Evolutionary conservation across 2,329 filamentous ascomycete species (phyloP).

Genomic region (Incumbomyces lentus): DNA sequence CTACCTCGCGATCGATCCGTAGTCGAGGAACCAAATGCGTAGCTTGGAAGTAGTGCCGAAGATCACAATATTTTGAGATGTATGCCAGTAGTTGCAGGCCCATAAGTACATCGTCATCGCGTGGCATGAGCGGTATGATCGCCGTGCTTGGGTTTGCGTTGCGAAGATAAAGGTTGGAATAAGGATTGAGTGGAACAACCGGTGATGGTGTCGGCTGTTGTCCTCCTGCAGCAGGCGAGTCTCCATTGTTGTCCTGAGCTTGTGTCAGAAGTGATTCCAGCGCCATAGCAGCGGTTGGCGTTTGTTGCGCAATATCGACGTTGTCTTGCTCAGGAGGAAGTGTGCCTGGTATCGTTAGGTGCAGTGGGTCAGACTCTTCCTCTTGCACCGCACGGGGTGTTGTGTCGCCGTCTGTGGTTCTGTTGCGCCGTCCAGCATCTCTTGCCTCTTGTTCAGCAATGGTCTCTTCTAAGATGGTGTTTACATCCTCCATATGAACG

Average conservation of each 20-base stretch:
- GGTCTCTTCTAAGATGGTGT: constrained; percentile 52
- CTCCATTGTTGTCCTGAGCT: constrained; percentile 56
- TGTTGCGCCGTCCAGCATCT: constrained; percentile 26
- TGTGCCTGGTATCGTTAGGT: constrained; percentile 61
- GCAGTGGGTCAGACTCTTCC: constrained; percentile 68
- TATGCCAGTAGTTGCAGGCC: constrained; percentile 93
- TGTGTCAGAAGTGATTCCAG: constrained; percentile 60
- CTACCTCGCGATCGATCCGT: constrained; percentile 77
- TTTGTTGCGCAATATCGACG: constrained; percentile 87
- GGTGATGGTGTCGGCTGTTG: constrained; percentile 59
- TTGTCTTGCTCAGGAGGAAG: constrained; percentile 78
- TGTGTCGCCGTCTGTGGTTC: neutral
- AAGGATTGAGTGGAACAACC: constrained; percentile 57
- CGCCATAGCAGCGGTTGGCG: constrained; percentile 73
- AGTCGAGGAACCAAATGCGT: constrained; percentile 88
- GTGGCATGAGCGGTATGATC: constrained; percentile 80
- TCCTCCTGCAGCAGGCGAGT: constrained; percentile 62
- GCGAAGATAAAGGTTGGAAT: constrained; percentile 71
- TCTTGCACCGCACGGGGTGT: constrained; percentile 76
- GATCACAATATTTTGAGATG: constrained; percentile 96
- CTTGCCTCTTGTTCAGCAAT: constrained; percentile 54
- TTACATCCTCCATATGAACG: constrained; percentile 69
- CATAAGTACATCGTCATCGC: constrained; percentile 97
- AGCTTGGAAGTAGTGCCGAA: constrained; percentile 88
- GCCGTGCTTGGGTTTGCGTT: constrained; percentile 57